A percentile compares a stretch with the other conserved stretches of the same genome.
These are phyloP conservation scores for Chaetoceros muelleri DNA, from an alignment of 108 stramenopile genomes.

Conservation along the genomic window DNA sequence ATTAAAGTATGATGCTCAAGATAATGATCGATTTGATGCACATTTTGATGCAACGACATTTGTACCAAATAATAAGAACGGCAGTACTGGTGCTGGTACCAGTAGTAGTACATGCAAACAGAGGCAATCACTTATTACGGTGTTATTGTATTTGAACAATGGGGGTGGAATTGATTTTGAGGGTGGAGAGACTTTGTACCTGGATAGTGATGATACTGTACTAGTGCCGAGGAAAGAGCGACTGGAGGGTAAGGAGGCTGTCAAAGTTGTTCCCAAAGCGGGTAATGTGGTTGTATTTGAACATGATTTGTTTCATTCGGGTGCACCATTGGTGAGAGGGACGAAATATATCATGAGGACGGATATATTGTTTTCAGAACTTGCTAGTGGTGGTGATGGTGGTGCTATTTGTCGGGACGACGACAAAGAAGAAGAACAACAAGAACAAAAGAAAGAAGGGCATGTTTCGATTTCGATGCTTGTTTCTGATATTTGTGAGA, in stretches of 20 bases:
- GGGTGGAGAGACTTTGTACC: slow-evolving; percentile 53
- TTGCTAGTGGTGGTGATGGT: slow-evolving; percentile 6
- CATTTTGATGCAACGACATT: slow-evolving; percentile 74
- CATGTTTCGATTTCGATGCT: too few relatives aligned
- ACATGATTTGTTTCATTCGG: slow-evolving; percentile 67
- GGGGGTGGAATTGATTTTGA: slow-evolving; percentile 50
- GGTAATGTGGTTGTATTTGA: slow-evolving; percentile 59
- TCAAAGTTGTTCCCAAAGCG: slow-evolving; percentile 26
- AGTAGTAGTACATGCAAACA: not conserved
- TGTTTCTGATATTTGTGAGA: slow-evolving; percentile 18
- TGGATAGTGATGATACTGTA: slow-evolving; percentile 6
- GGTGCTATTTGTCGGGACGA: slow-evolving; percentile 5
- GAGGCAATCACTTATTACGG: slow-evolving; percentile 34
- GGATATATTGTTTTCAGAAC: slow-evolving; percentile 50
- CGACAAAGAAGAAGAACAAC: not conserved
- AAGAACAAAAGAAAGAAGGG: not conserved
- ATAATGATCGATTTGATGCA: slow-evolving; percentile 50
- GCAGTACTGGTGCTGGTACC: not conserved
- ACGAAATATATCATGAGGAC: slow-evolving; percentile 69
- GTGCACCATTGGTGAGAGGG: slow-evolving; percentile 40
- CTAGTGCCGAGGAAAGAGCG: not conserved
- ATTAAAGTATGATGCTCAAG: slow-evolving; percentile 48
- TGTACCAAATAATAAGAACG: not conserved
- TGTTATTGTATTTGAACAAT: slow-evolving; percentile 61
- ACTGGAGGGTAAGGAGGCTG: not conserved